Evolutionary conservation across 2,329 filamentous ascomycete genomes (phyloP), one percentile per base, ranked within the genome.

Genomic region (Botrytis cinerea): DNA sequence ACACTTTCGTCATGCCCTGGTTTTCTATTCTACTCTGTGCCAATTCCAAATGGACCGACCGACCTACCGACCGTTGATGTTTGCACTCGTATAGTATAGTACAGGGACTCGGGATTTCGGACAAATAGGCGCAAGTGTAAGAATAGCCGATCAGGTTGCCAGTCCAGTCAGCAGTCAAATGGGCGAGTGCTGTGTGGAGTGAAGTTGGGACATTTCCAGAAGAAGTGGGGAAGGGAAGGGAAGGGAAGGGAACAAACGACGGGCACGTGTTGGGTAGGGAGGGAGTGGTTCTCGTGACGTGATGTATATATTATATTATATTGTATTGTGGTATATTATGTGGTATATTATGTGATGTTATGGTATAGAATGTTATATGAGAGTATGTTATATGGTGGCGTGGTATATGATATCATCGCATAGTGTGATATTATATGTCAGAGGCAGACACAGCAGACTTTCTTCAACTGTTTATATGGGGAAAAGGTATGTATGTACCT

Each of bases 71-170:
- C 66, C 51, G 51, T 57, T 28, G 16, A 57, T 57, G 51, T 69
- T 69, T 69, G 38, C 66, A 69, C 43, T 69, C 48, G 66, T 69
- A 9, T 40, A 38, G 35, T 38, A 38, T 38, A 38, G 38, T 38
- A 12, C 38, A 40, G 35, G 60, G 22, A 40, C 38, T 62, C 32
- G 46, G 46, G 18, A 22, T 54, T 54, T 14, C 64, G 64, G 46
- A 54, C 45, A 32, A 38, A 35, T 48, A 46, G 57, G 40, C 32
- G 22, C 3, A 57, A 20, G 32, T 32, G 22, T 12, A 69, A 20
- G 32, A 67, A 68, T 68, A 54, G 64, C 46, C 64, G 64, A 66
- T 45, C 43, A 46, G 61, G 18, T 63, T 63, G n/a, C 61, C 61
- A 45, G 60, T 45, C 8, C n/a, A 32, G 61, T 40, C 59, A 60